phyloP scores from a whole-genome alignment of 1,284 basidiomycete genomes.

The Peniophora sp. region DNA sequence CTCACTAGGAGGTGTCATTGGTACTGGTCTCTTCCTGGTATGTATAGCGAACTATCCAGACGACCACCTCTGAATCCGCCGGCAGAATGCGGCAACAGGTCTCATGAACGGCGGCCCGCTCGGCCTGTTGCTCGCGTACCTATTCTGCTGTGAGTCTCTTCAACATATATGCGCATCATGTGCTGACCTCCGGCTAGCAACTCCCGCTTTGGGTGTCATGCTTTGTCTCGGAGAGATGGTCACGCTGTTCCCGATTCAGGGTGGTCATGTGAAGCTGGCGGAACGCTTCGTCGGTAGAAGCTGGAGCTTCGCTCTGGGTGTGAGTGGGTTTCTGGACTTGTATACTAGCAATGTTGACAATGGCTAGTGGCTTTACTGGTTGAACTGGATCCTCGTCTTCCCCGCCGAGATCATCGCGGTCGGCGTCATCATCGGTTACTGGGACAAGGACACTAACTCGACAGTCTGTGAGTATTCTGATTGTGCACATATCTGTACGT shows the following conservation, averaged over 20 bases:
- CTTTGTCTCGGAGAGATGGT: slow-evolving; percentile 25
- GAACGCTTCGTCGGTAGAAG: slow-evolving; percentile 29
- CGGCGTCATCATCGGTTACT: slow-evolving; percentile 16
- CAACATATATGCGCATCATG: too few species aligned
- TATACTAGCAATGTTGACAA: too few species aligned
- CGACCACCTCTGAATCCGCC: background rate
- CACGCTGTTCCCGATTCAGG: slow-evolving; percentile 26
- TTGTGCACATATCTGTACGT: slow-evolving; percentile 19
- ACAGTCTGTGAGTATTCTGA: slow-evolving; percentile 10
- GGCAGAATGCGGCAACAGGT: slow-evolving; percentile 19
- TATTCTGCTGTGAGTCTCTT: slow-evolving; percentile 6
- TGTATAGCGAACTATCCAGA: background rate
- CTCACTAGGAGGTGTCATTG: slow-evolving; percentile 35
- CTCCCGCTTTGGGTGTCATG: slow-evolving; percentile 20
- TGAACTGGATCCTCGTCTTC: background rate
- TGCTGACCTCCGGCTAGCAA: slow-evolving; percentile 16
- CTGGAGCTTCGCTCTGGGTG: background rate
- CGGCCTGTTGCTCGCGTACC: slow-evolving; percentile 24
- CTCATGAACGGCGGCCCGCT: slow-evolving; percentile 23
- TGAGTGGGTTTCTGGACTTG: too few species aligned
- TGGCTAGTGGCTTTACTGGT: background rate
- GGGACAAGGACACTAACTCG: slow-evolving; percentile 13
- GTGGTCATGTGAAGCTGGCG: slow-evolving; percentile 45
- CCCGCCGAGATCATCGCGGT: slow-evolving; percentile 21
- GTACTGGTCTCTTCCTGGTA: slow-evolving; percentile 37